phyloP scores from a whole-genome alignment of 164 flowering plant species.

The Dillenia turbinata region DNA sequence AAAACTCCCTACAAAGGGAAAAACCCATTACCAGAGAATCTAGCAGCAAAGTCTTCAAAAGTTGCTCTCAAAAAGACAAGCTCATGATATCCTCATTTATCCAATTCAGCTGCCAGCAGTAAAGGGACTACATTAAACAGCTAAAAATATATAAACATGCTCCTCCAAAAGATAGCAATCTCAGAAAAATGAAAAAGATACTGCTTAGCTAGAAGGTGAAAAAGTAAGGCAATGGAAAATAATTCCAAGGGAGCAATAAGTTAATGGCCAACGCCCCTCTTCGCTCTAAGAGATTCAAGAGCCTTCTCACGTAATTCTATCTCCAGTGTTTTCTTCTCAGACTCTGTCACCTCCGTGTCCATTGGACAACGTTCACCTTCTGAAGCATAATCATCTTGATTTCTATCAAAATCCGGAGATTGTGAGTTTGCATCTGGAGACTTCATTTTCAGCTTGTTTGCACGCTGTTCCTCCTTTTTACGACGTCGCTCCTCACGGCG shows the following conservation, averaged over 20 bases:
- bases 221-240: constrained; percentile 11
- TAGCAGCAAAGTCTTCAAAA: constrained; percentile 63
- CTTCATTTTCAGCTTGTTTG: constrained; percentile 44
- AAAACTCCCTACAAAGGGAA: constrained; percentile 42
- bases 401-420: constrained; percentile 27
- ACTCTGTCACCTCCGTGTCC: constrained; percentile 42
- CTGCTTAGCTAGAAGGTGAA: constrained; percentile 9
- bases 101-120: constrained; percentile 84
- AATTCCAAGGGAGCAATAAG: constrained; percentile 14
- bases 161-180: constrained; percentile 21
- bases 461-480: constrained; percentile 28
- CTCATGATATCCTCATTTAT: constrained; percentile 80
- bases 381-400: constrained; percentile 28
- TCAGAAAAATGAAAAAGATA: constrained; percentile 13
- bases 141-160: constrained; percentile 21
- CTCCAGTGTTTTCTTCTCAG: constrained; percentile 74
- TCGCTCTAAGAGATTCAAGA: constrained; percentile 83
- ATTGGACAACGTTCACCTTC: constrained; percentile 41
- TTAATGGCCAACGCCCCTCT: constrained; percentile 60
- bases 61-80: constrained; percentile 65
- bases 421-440: constrained; percentile 16
- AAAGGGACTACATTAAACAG: constrained; percentile 67
- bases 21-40: constrained; percentile 72
- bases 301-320: constrained; percentile 92
- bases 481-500: constrained; percentile 27